These are phyloP conservation scores for Plasmodium yoelii DNA, from an alignment of 169 alveolate genomes.

Conservation along the genomic window DNA sequence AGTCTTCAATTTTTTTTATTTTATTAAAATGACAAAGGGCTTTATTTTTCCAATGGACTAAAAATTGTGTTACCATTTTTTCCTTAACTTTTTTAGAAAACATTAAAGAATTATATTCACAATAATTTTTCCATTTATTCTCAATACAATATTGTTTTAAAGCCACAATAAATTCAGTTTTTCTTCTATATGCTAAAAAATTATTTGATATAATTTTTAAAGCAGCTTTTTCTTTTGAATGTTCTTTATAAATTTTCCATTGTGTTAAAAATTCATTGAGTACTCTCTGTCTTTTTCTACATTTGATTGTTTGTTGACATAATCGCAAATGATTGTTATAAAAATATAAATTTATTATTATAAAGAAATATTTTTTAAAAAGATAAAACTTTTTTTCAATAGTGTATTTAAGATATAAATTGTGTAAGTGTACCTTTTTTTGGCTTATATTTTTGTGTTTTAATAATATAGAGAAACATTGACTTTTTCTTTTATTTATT, in stretches of 20 bases:
- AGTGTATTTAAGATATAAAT: constrained; percentile 10
- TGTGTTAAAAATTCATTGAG: background rate
- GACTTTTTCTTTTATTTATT: background rate
- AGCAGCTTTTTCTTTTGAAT: constrained; percentile 20
- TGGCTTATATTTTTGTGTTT: constrained; percentile 20
- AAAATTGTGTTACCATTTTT: background rate
- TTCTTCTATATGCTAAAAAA: constrained; percentile 35
- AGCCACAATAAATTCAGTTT: constrained; percentile 16
- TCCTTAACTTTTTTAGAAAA: constrained; percentile 32
- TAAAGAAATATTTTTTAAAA: constrained; percentile 30
- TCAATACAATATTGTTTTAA: constrained; percentile 40
- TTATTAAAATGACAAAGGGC: background rate
- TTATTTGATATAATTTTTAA: constrained; percentile 5
- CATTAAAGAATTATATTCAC: constrained; percentile 58
- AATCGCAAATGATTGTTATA: constrained; percentile 29
- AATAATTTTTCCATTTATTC: constrained; percentile 58
- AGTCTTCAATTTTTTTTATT: constrained; percentile 6
- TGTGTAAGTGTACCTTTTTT: constrained; percentile 12
- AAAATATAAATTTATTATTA: constrained; percentile 35
- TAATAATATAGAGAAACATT: constrained; percentile 17
- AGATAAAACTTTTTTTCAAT: constrained; percentile 27
- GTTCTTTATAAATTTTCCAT: constrained; percentile 32
- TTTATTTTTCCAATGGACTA: constrained; percentile 17
- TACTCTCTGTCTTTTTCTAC: constrained; percentile 20
- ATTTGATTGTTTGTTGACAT: constrained; percentile 33